Percentiles rank a stretch among this genome's conserved stretches.
Evolutionary conservation across 73 alveolate genomes (phyloP).

Genomic region (Paramecium caudatum): DNA sequence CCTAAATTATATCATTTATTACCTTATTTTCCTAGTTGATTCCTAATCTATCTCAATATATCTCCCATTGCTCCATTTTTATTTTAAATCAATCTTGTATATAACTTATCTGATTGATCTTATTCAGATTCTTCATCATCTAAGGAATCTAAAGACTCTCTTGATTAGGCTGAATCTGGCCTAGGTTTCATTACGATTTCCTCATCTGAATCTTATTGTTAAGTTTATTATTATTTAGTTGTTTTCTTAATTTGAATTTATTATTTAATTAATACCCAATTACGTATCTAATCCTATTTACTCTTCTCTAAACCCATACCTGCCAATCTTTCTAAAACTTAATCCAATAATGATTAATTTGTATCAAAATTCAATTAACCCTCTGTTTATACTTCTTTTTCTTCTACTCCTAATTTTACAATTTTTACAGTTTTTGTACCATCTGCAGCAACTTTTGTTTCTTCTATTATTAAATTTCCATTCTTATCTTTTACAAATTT

Average conservation of each 20-base stretch:
- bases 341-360: slow-evolving; percentile 17
- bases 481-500: slow-evolving; percentile 47
- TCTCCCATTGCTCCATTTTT: slow-evolving; percentile 70
- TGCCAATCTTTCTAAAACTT: slow-evolving; percentile 21
- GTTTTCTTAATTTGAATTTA: slow-evolving; percentile 13
- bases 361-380: slow-evolving; percentile 37
- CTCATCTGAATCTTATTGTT: slow-evolving; percentile 35
- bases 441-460: slow-evolving; percentile 68
- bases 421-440: slow-evolving; percentile 63
- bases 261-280: slow-evolving; percentile 58
- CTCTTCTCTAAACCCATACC: slow-evolving; percentile 53
- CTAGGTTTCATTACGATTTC: not conserved
- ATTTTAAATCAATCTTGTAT: slow-evolving; percentile 7
- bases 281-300: slow-evolving; percentile 23
- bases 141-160: slow-evolving; percentile 39
- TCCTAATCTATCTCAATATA: slow-evolving; percentile 67
- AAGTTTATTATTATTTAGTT: slow-evolving; percentile 16
- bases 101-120: slow-evolving; percentile 58
- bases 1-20: not conserved
- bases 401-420: slow-evolving; percentile 69
- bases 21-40: slow-evolving; percentile 62
- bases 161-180: slow-evolving; percentile 30
- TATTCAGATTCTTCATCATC: slow-evolving; percentile 73
- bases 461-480: slow-evolving; percentile 66
- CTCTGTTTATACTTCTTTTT: slow-evolving; percentile 65